Evolutionary conservation across 305 asterid species (phyloP), one percentile per base, ranked within the genome.

Genomic region (Withania somnifera): DNA sequence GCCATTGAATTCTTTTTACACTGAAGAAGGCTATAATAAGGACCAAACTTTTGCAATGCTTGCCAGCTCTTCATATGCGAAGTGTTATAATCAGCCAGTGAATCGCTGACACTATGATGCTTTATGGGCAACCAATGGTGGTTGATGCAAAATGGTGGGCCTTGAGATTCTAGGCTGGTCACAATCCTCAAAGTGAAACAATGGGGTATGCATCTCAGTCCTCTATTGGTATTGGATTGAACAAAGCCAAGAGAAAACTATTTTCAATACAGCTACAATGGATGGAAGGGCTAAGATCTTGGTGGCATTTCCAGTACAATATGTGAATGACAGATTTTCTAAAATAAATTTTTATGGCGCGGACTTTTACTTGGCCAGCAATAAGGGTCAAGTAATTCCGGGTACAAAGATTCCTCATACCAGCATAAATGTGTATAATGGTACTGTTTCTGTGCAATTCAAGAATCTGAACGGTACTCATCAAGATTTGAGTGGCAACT

Each of bases 71-170:
- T 80, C 82, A 36, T 56, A 83, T 14, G 32, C 80, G 3, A 1
- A n/a, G 14, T 66, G 42, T 24, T 86, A 86, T 28, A 80, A 75
- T 76, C 89, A 86, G 75, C 87, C 86, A 11, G 87, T 77, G 78
- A 56, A 86, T 47, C 83, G 78, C 1, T n/a, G 87, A 86, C 57
- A 82, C 81, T 0, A 87, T 84, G 10, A 64, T 82, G 60, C 53
- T 64, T 24, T 79, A 79, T 80, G 89, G 87, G 28, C 73, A 84
- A 80, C 83, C 84, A 75, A 8, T 11, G 3, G 38, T 26, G 26
- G 54, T 76, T 58, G 11, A 17, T 17, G 32, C 38, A 15, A 50
- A n/a, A 51, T 66, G 1, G 17, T 73, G 17, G 17, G 2, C 1
- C 6, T 36, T 7, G 26, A 14, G 11, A 68, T 54, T 22, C 15